Base-by-base conservation (phyloP, 176 grass and related monocot species). In the Avena sativa region DNA sequence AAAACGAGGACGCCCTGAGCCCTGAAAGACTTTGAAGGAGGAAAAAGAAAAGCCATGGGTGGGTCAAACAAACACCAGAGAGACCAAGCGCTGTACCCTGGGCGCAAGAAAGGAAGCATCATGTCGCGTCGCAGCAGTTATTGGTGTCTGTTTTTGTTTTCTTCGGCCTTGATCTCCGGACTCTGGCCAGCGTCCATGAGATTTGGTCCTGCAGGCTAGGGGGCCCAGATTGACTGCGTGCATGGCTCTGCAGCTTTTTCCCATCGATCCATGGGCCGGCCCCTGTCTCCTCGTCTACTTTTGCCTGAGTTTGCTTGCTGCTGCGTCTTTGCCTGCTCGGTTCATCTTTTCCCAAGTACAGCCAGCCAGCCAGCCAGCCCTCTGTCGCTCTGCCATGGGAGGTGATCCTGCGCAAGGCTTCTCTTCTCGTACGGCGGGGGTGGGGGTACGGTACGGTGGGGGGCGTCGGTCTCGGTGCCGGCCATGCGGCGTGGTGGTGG, bases 71-170 rank as follows among this genome's bases (percentile, higher is more conserved):
- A 68, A 47, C 65, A 34, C 34, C 1, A 19, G 20, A 82, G 62
- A 20, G 52, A 61, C 76, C 5, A 59, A 63, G 84, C 26, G 32
- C 32, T 34, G 32, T 34, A 34, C 47, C 52, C 61, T 38, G 12
- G 7, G 19, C 8, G 8, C 32, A 34, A 34, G 71, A 76, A 86
- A 86, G 62, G 74, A 34, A 86, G 83, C 71, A 52, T 20, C 48
- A 43, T 43, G 40, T 43, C 40, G 40, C 40, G 40, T 34, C 32
- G 68, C 82, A 68, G 80, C 56, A 73, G 62, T 49, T 49, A 59
- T 62, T 68, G 71, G 88, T 50, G 79, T 71, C 88, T 77, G 79
- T 46, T 79, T 65, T 90, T 87, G 72, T 90, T 79, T 83, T 23
- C 44, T 63, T 19, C 3, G 4, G 46, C 2, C 83, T 79, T 64